Evolutionary conservation across 2,329 filamentous ascomycete genomes (phyloP), one percentile per base, ranked within the genome.

Genomic region (Colletotrichum simmondsii): DNA sequence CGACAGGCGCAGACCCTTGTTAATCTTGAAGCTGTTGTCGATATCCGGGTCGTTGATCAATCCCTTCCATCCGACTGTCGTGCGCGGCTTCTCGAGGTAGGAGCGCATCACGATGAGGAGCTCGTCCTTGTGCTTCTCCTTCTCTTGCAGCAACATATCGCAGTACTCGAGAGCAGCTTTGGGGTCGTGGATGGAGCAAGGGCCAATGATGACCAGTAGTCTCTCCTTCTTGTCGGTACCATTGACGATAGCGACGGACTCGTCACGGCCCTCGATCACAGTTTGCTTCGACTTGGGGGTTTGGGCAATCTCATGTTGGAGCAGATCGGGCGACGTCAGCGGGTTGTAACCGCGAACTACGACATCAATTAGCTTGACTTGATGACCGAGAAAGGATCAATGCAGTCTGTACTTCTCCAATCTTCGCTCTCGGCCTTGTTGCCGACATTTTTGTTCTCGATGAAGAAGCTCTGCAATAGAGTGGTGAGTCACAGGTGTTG

Each of bases 41-140:
- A 99, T 97, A 80, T 98, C 96, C 2, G 97, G 97, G 84, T 99
- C 97, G 83, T 99, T 98, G 87, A 99, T 97, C 78, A 99, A 87
- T 62, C 97, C 97, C 87, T 99, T 99, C 97, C 97, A 99, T 77
- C 97, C 97, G 32, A 99, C 95, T 0, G 97, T 99, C 32, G 97
- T 99, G 76, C 97, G 92, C 26, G 97, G 97, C 89, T 99, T 99
- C 89, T 99, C 97, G 73, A 99, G 91, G 90, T 99, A 99, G 75
- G 95, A 94, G 78, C 97, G 94, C 97, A 99, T 99, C 74, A 99
- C 93, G 77, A 99, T 97, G 78, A 97, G 89, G 49, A 99, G 89
- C 81, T 98, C 95, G 79, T 95, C 90, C 82, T 93, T 90, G 87
- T 98, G 93, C 87, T 97, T 97, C 81, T 95, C 91, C 84, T 96